A percentile compares a stretch with the other conserved stretches of the same genome.
Conservation (phyloP, 2,329 filamentous ascomycete species). For the Polytolypa hystricis region DNA sequence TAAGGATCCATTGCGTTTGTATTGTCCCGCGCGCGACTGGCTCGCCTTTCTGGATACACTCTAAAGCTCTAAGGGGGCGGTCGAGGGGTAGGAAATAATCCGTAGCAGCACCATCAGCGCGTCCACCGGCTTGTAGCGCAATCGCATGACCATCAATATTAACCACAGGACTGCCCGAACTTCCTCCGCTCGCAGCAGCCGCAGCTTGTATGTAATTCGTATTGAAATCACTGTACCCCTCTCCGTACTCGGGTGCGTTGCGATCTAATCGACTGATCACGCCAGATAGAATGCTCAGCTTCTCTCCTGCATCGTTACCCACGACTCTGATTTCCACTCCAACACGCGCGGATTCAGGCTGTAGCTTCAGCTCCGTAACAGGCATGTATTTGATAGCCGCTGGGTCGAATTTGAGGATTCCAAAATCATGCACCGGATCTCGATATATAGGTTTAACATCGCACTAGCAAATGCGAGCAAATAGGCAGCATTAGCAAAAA, state of each 20-base stretch:
- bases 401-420: conserved; percentile 91
- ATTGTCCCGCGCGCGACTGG: conserved; percentile 87
- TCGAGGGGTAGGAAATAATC: conserved; percentile 96
- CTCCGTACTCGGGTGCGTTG: conserved; percentile 94
- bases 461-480: conserved; percentile 44
- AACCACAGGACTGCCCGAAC: conserved; percentile 95
- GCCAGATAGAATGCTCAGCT: conserved; percentile 92
- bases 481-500: conserved; percentile 3
- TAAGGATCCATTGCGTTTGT: conserved; percentile 92
- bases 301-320: conserved; percentile 96
- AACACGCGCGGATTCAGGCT: conserved; percentile 75
- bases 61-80: conserved; percentile 72
- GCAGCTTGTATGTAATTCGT: conserved; percentile 96
- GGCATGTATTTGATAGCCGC: conserved; percentile 97
- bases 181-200: conserved; percentile 89
- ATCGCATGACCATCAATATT: conserved; percentile 89
- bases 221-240: conserved; percentile 97
- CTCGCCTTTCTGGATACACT: conserved; percentile 67
- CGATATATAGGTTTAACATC: conserved; percentile 95
- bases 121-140: conserved; percentile 84
- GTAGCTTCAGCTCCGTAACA: conserved; percentile 64
- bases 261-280: conserved; percentile 93
- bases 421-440: conserved; percentile 96
- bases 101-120: conserved; percentile 88
- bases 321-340: conserved; percentile 93